Evolutionary conservation across 257 asterid genomes (phyloP).

Genomic region (Ballota nigra): DNA sequence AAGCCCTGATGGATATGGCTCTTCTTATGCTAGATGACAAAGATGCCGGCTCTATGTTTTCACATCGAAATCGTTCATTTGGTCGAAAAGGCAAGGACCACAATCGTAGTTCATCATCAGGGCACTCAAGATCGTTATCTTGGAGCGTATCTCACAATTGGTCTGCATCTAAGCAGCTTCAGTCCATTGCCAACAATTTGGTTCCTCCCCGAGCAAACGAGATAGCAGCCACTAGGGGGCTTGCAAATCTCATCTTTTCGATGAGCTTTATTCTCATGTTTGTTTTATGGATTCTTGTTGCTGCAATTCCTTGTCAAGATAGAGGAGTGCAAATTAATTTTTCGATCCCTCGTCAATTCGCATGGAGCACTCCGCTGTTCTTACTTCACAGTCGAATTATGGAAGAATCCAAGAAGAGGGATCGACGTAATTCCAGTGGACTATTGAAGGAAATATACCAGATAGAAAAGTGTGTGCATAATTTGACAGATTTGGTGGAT

Average conservation of each 20-base stretch:
- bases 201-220: constrained; percentile 71
- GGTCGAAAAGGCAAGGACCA: constrained; percentile 76
- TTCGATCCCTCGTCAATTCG: constrained; percentile 62
- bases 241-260: constrained; percentile 53
- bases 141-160: constrained; percentile 90
- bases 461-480: constrained; percentile 60
- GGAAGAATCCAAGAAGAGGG: constrained; percentile 75
- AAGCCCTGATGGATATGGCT: constrained; percentile 74
- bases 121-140: constrained; percentile 85
- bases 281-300: constrained; percentile 81
- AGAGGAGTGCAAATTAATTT: constrained; percentile 60
- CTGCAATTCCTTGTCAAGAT: constrained; percentile 93
- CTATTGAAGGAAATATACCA: constrained; percentile 60
- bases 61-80: constrained; percentile 72
- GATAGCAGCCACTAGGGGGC: constrained; percentile 56
- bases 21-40: constrained; percentile 78
- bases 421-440: constrained; percentile 57
- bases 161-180: constrained; percentile 98
- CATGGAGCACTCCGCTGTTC: constrained; percentile 61
- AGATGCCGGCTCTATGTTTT: constrained; percentile 57
- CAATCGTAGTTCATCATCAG: constrained; percentile 40
- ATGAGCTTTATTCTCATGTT: constrained; percentile 79
- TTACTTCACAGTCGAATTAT: constrained; percentile 60
- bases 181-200: constrained; percentile 58
- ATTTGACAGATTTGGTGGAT: constrained; percentile 66